Conservation (phyloP, 140 eudicot species). For the Ambrosia hybrid region DNA sequence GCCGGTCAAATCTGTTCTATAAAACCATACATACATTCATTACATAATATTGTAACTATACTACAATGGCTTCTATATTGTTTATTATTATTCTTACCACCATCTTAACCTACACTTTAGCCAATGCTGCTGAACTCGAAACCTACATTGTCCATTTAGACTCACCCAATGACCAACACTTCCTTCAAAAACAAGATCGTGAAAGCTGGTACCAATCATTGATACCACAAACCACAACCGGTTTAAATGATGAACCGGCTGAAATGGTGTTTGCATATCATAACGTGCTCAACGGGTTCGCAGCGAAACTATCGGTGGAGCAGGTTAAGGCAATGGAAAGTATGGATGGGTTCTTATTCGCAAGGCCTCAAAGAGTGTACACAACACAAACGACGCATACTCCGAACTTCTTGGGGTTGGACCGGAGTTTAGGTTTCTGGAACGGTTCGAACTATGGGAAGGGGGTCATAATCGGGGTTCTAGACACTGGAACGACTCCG, state of each 20-base stretch:
- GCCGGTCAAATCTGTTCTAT: too few species aligned
- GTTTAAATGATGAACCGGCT: not conserved
- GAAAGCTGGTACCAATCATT: conserved; percentile 41
- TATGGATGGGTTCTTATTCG: conserved; percentile 34
- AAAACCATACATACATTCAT: too few species aligned
- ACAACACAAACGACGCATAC: conserved; percentile 33
- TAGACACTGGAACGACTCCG: conserved; percentile 39
- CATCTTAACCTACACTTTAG: conserved; percentile 13
- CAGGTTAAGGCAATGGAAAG: conserved; percentile 39
- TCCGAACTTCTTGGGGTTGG: conserved; percentile 40
- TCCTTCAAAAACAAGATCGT: conserved; percentile 19
- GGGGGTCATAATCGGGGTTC: conserved; percentile 37
- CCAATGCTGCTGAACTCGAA: conserved; percentile 28
- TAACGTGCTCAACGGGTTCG: conserved; percentile 51
- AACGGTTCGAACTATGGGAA: conserved; percentile 33
- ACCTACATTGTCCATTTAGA: conserved; percentile 52
- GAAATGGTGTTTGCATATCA: conserved; percentile 38
- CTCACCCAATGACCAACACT: conserved; percentile 20
- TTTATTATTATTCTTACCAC: conserved; percentile 13
- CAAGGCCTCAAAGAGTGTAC: conserved; percentile 33
- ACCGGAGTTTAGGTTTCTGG: conserved; percentile 39
- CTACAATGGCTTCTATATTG: conserved; percentile 12
- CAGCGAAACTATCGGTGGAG: conserved; percentile 42
- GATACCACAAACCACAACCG: conserved; percentile 21
- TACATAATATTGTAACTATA: not conserved